Evolutionary conservation across 306 rosid genomes (phyloP).

Genomic region (Cucumis sativus): Cucumber_9930_V3 NC_026658.2:16615001-16615500

Average conservation of each 20-base stretch:
- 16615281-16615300: background rate
- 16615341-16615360: background rate
- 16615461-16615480: background rate
- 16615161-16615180: constrained; percentile 18
- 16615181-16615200: background rate
- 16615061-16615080: constrained; percentile 2
- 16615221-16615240: constrained; percentile 12
- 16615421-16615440: background rate
- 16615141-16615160: constrained; percentile 37
- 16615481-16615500: background rate
- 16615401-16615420: background rate
- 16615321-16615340: background rate
- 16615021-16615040: constrained; percentile 24
- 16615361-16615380: background rate
- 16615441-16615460: background rate
- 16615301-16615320: background rate
- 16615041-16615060: constrained; percentile 33
- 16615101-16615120: constrained; percentile 19
- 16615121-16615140: constrained; percentile 14
- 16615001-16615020: constrained; percentile 43
- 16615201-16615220: constrained; percentile 11
- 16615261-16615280: background rate
- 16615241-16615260: background rate
- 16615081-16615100: constrained; percentile 17
- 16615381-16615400: background rate